Evolutionary conservation across 169 alveolate species (phyloP).

Genomic region (Plasmodium berghei): DNA sequence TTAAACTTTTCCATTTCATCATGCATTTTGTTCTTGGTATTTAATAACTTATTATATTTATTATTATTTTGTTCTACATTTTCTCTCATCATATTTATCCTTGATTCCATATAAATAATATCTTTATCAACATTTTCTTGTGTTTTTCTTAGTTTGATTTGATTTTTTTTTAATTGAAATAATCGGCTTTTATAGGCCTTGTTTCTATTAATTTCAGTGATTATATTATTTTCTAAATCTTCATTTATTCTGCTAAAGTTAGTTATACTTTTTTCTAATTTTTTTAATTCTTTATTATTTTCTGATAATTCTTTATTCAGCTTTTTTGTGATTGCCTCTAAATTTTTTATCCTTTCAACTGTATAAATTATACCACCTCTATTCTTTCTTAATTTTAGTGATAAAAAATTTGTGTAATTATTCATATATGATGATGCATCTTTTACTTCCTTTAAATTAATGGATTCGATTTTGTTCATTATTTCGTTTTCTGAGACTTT

Average conservation of each 20-base stretch:
- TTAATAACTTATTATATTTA: constrained; percentile 18
- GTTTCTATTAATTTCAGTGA: constrained; percentile 16
- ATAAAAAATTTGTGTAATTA: constrained; percentile 44
- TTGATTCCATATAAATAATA: constrained; percentile 39
- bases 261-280: constrained; percentile 34
- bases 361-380: constrained; percentile 70
- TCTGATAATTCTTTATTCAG: constrained; percentile 37
- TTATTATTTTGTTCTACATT: constrained; percentile 20
- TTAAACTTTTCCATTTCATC: constrained; percentile 59
- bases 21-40: constrained; percentile 64
- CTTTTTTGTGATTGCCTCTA: constrained; percentile 21
- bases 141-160: constrained; percentile 18
- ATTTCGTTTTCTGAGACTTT: constrained; percentile 56
- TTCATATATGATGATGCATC: constrained; percentile 31
- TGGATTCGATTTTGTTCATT: constrained; percentile 39
- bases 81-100: constrained; percentile 35
- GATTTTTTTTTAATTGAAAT: constrained; percentile 51
- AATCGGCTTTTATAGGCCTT: constrained; percentile 32
- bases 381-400: constrained; percentile 40
- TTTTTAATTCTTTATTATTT: constrained; percentile 61
- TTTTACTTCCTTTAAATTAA: constrained; percentile 56
- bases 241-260: constrained; percentile 18
- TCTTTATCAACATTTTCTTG: constrained; percentile 55
- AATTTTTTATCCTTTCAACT: constrained; percentile 17
- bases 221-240: constrained; percentile 28